These are phyloP conservation scores for Leccinum insolens DNA, from an alignment of 1,284 basidiomycete genomes.

Conservation along the genomic window DNA sequence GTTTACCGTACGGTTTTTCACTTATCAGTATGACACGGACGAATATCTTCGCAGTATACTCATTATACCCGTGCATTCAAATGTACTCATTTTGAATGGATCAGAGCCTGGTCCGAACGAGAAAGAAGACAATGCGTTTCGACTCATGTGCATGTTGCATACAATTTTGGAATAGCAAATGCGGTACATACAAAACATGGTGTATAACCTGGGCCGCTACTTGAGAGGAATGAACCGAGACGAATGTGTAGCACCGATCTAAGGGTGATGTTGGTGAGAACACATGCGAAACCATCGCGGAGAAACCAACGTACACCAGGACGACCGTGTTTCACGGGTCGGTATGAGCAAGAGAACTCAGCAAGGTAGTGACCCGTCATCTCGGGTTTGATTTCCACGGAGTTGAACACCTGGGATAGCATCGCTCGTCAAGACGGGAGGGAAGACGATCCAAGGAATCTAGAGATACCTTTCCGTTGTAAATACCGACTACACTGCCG, in stretches of 20 bases:
- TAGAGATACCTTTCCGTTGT: slow-evolving; percentile 87
- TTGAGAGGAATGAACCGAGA: slow-evolving; percentile 63
- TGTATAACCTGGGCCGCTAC: slow-evolving; percentile 36
- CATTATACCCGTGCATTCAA: slow-evolving; percentile 47
- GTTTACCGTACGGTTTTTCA: slow-evolving; percentile 40
- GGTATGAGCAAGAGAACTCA: slow-evolving; percentile 95
- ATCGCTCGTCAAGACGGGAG: slow-evolving; percentile 3
- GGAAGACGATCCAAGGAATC: slow-evolving; percentile 3
- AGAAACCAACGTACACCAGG: slow-evolving; percentile 70
- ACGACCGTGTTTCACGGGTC: slow-evolving; percentile 99
- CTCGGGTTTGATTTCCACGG: slow-evolving; percentile 99
- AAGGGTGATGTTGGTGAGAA: slow-evolving; percentile 12
- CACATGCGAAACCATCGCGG: background rate
- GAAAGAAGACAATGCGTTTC: slow-evolving; percentile 2
- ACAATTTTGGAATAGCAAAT: slow-evolving; percentile 28
- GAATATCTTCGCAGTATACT: slow-evolving; percentile 48
- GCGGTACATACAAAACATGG: slow-evolving; percentile 21
- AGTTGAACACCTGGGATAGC: slow-evolving; percentile 81
- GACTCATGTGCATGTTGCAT: slow-evolving; percentile 28
- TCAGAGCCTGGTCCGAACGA: slow-evolving; percentile 17
- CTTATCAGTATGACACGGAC: slow-evolving; percentile 47
- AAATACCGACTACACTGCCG: slow-evolving; percentile 94
- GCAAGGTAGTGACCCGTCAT: slow-evolving; percentile 99
- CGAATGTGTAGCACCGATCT: slow-evolving; percentile 91
- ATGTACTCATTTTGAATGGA: slow-evolving; percentile 46